Percentiles rank a stretch among this genome's conserved stretches.
Conservation (phyloP, 352 stramenopile species). For the Halophytophthora batemanensis region DNA sequence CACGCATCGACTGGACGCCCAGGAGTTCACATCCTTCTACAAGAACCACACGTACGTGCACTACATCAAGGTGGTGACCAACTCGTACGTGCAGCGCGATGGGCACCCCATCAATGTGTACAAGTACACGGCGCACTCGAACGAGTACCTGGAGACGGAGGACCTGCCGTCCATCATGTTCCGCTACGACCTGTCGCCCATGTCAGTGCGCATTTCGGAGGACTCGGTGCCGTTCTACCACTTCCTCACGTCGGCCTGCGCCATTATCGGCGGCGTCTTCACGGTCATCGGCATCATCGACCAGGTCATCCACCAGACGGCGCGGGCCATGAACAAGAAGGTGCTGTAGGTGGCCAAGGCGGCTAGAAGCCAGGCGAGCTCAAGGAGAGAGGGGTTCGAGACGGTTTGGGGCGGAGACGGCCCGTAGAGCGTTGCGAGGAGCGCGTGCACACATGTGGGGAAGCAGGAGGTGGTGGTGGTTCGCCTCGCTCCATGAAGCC, state of each 20-base stretch:
- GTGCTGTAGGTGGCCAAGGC: slow-evolving; percentile 53
- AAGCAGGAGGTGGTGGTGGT: neutral
- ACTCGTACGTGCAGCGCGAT: slow-evolving; percentile 80
- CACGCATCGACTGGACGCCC: slow-evolving; percentile 92
- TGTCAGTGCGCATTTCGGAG: slow-evolving; percentile 95
- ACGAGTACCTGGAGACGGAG: slow-evolving; percentile 86
- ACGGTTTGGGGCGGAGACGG: neutral
- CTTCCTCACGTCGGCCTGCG: slow-evolving; percentile 94
- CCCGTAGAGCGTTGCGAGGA: neutral
- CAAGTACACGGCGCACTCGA: slow-evolving; percentile 90
- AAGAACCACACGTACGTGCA: slow-evolving; percentile 98
- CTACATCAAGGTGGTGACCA: slow-evolving; percentile 98
- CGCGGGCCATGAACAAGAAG: slow-evolving; percentile 87
- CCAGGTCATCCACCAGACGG: slow-evolving; percentile 85
- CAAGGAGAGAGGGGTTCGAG: neutral
- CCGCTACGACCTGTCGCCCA: slow-evolving; percentile 86
- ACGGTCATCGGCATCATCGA: slow-evolving; percentile 95
- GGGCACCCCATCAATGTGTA: slow-evolving; percentile 65
- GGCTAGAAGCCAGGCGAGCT: neutral
- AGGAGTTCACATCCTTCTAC: slow-evolving; percentile 87
- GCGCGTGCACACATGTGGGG: neutral
- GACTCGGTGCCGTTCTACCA: slow-evolving; percentile 92
- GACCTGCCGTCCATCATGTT: slow-evolving; percentile 91
- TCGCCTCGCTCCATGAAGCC: too few species aligned
- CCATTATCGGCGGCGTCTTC: slow-evolving; percentile 95